Evolutionary conservation across 1,284 basidiomycete species (phyloP).

Genomic region (Fereydounia khargensis): DNA sequence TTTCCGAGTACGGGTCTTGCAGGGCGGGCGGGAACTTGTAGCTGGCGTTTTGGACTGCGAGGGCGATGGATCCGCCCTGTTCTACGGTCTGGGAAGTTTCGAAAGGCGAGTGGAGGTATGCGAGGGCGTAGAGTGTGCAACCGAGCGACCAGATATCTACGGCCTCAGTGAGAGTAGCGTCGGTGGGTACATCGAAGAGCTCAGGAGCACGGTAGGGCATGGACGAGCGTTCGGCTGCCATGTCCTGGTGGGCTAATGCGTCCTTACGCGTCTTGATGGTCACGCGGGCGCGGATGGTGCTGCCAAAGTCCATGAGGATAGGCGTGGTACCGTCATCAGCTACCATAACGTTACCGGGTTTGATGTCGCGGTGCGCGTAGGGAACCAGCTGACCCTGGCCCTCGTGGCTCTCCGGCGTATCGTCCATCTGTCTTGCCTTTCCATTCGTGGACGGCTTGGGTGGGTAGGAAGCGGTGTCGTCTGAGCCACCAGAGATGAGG

Average conservation of each 20-base stretch:
- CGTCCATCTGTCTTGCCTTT: conserved; percentile 11
- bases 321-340: conserved; percentile 73
- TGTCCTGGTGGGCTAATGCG: conserved; percentile 62
- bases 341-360: conserved; percentile 95
- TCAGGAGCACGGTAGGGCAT: conserved; percentile 58
- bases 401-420: conserved; percentile 61
- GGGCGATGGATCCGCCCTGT: conserved; percentile 55
- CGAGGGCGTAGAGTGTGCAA: conserved; percentile 50
- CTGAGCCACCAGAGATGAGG: conserved; percentile 38
- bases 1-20: conserved; percentile 44
- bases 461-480: conserved; percentile 45
- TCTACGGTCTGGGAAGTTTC: conserved; percentile 55
- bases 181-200: conserved; percentile 57
- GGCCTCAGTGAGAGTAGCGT: conserved; percentile 47
- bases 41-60: conserved; percentile 54
- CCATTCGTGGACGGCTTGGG: conserved; percentile 32
- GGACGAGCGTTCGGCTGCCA: conserved; percentile 51
- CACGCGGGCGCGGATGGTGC: conserved; percentile 75
- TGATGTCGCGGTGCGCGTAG: conserved; percentile 94
- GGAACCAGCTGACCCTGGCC: conserved; percentile 62
- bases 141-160: conserved; percentile 58
- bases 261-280: conserved; percentile 76
- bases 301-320: conserved; percentile 98
- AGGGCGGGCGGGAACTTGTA: conserved; percentile 48
- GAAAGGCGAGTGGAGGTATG: conserved; percentile 57